Base-by-base conservation (phyloP, 805 yeast species). In the Nakazawaea holstii region DNA sequence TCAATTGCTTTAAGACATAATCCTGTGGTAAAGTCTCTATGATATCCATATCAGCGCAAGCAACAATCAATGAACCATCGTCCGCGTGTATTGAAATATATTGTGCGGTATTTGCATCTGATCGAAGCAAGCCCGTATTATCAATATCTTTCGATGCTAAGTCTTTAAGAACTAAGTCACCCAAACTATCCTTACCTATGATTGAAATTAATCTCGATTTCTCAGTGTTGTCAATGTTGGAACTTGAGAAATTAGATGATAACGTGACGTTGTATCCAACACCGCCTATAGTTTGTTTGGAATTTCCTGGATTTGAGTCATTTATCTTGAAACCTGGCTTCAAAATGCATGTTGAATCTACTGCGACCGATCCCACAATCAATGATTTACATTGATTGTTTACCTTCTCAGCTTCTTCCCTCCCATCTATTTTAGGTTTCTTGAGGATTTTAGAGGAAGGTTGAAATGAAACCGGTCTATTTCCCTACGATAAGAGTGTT, bases 1-100 rank as follows among this genome's bases (percentile, higher is more conserved):
- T 49, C 5, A 89, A 54, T 52, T 76, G 69, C 0, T 61, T 36
- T 2, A 56, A 49, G 2, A 84, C 69, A 50, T 75, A 77, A 0
- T 64, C 61, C 0, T 63, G 43, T 11, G 79, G 68, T 39, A 78
- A 50, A 27, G 69, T 64, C 53, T 85, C 86, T 20, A 82, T 67
- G 8, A 84, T 77, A n/a, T 70, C 69, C 96, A 90, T 89, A 58
- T 87, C 96, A 4, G 95, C 92, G 57, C 88, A 79, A 0, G 96
- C 95, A 14, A 87, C 68, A 2, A 85, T 59, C 41, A 90, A 68
- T 3, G 74, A 82, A 1, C 96, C 96, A 6, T 64, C 58, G 8
- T 52, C 40, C 0, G 55, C 52, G 55, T 88, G 91, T 49, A 80
- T 72, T 0, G 95, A 83, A 6, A 79, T 73, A 57, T 90, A 90